Percentiles rank a stretch among this genome's conserved stretches.
These are phyloP conservation scores for Xerocomellus chrysenteron DNA, from an alignment of 768 basidiomycete genomes.

Conservation along the genomic window DNA sequence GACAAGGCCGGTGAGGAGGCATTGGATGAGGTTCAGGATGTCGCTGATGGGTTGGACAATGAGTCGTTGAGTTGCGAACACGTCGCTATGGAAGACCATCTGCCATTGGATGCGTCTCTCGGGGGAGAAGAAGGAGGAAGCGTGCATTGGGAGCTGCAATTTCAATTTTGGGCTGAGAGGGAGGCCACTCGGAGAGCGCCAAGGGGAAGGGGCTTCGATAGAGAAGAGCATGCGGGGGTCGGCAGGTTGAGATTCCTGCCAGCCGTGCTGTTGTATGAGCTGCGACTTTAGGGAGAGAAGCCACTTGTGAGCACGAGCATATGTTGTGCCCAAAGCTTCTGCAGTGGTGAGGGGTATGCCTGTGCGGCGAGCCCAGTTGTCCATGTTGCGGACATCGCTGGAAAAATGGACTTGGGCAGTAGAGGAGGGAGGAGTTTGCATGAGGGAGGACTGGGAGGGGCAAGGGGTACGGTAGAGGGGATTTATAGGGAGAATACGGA, in stretches of 20 bases:
- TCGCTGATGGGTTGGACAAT: constrained; percentile 68
- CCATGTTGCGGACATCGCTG: constrained; percentile 77
- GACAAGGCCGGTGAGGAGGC: constrained; percentile 70
- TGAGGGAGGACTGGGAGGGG: constrained; percentile 8
- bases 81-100: constrained; percentile 83
- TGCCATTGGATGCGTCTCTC: constrained; percentile 85
- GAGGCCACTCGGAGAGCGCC: constrained; percentile 72
- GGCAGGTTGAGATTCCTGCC: constrained; percentile 57
- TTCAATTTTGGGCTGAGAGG: constrained; percentile 74
- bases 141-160: constrained; percentile 73
- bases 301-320: constrained; percentile 80
- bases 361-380: constrained; percentile 78
- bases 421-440: constrained; percentile 35
- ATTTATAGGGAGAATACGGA: constrained; percentile 27
- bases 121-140: constrained; percentile 83
- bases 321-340: constrained; percentile 76
- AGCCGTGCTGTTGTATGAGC: constrained; percentile 68
- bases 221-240: constrained; percentile 77
- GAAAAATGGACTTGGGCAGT: constrained; percentile 72
- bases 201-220: constrained; percentile 75
- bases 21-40: constrained; percentile 66
- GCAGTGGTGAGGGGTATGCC: constrained; percentile 81
- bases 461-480: background rate
- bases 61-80: constrained; percentile 68
- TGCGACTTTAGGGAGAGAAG: constrained; percentile 58